Evolutionary conservation across 441 rosid species (phyloP).

Genomic region (Populus hybrid): DNA sequence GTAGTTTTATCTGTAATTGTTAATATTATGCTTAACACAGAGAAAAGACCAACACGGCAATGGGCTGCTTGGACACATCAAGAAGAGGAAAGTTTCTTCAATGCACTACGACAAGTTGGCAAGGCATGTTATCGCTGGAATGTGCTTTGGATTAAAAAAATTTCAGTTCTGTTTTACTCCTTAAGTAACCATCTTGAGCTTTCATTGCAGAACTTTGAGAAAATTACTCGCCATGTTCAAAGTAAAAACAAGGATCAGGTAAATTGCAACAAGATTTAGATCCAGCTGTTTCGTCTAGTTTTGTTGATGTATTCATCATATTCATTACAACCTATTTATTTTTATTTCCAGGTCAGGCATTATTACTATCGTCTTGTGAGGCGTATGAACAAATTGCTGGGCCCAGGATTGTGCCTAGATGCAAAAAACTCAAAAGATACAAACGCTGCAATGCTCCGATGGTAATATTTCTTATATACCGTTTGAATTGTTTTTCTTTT

Average conservation of each 20-base stretch:
- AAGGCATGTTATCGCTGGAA: slow-evolving; percentile 47
- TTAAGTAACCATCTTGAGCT: slow-evolving; percentile 15
- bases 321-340: slow-evolving; percentile 16
- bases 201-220: slow-evolving; percentile 84
- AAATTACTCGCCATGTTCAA: slow-evolving; percentile 91
- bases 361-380: slow-evolving; percentile 94
- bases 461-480: slow-evolving; percentile 40
- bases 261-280: slow-evolving; percentile 19
- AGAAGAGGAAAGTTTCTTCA: slow-evolving; percentile 97
- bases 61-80: slow-evolving; percentile 99
- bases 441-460: slow-evolving; percentile 98
- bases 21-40: slow-evolving; percentile 32
- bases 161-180: slow-evolving; percentile 2
- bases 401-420: slow-evolving; percentile 86
- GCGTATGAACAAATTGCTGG: slow-evolving; percentile 97
- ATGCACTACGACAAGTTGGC: slow-evolving; percentile 98
- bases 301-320: slow-evolving; percentile 10
- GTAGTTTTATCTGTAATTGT: slow-evolving; percentile 2
- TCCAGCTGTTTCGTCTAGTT: slow-evolving; percentile 15
- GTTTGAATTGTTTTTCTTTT: slow-evolving; percentile 1
- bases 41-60: slow-evolving; percentile 81
- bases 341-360: slow-evolving; percentile 79
- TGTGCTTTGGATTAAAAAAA: slow-evolving; percentile 6
- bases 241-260: slow-evolving; percentile 99
- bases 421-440: slow-evolving; percentile 98